Base-by-base conservation (phyloP, 176 grass and related monocot genomes). In the Thalia dealbata region DNA sequence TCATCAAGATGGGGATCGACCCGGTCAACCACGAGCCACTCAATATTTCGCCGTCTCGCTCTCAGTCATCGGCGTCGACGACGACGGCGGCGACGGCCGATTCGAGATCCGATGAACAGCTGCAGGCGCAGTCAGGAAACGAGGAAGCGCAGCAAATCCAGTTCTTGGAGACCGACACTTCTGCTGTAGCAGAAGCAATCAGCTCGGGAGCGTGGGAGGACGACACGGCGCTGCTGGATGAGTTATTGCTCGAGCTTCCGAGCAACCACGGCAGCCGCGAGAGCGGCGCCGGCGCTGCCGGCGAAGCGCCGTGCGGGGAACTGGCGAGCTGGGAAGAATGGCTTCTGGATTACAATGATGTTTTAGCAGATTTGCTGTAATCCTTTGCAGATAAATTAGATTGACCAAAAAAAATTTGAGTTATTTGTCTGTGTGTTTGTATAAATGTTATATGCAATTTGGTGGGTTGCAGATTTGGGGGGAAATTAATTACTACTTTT, bases 1-100 rank as follows among this genome's bases (percentile, higher is more conserved):
- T 74, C 13, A 61, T 30, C n/a, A 74, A 74, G 35, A 74, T 74
- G 72, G 72, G 72, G 11, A 61, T 74, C 24, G 72, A 74, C 11
- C 72, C 72, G 14, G 7, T 61, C 72, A 61, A 29, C 23, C 72
- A 74, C 54, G 16, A 61, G 30, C 72, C 72, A n/a, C 58, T 74
- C 19, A 7, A 9, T 3, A 58, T 3, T n/a, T n/a, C n/a, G 54
- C 21, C 16, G 19, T 19, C 18, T 7, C 16, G 22, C 18, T 58
- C 18, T n/a, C 19, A n/a, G 19, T 58, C 18, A 5, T 58, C 54
- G 3, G 15, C 14, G 52, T 55, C n/a, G n/a, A n/a, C n/a, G 11
- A 48, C 54, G 7, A 58, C 54, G 0, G 8, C 54, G 18, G 19
- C 54, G 1, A 58, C 21, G 18, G 3, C 32, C 32, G 54, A 58